A percentile compares a stretch with the other conserved stretches of the same genome.
phyloP scores from a whole-genome alignment of 345 rosid species.

The Gynandropsis gynandra region DNA sequence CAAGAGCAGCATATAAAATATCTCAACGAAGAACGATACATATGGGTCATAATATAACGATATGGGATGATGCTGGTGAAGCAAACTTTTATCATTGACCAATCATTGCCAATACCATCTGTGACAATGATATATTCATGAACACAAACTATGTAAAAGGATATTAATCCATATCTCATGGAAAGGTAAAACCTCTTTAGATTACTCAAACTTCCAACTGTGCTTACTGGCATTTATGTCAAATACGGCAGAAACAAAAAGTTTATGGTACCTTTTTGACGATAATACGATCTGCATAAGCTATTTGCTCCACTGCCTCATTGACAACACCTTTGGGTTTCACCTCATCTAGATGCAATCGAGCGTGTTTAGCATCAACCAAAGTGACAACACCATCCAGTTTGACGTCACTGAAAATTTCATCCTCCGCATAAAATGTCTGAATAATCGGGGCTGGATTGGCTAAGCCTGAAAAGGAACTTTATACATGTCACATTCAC shows the following conservation, averaged over 20 bases:
- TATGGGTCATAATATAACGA: too few species aligned
- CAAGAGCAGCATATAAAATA: too few species aligned
- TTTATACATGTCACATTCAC: neutral
- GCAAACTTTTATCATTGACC: too few species aligned
- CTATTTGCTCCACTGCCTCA: slow-evolving; percentile 97
- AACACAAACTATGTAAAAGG: too few species aligned
- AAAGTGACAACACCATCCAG: slow-evolving; percentile 91
- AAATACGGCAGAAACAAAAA: neutral
- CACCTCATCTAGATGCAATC: slow-evolving; percentile 72
- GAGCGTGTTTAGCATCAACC: slow-evolving; percentile 94
- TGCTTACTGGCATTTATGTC: too few species aligned
- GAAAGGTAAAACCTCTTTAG: too few species aligned
- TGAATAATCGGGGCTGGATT: slow-evolving; percentile 98
- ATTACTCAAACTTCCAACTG: too few species aligned
- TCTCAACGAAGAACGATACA: too few species aligned
- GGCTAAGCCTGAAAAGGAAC: slow-evolving; percentile 60
- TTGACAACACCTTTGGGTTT: slow-evolving; percentile 89
- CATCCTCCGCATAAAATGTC: slow-evolving; percentile 91
- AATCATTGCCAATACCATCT: too few species aligned
- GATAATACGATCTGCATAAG: slow-evolving; percentile 87
- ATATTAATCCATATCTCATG: too few species aligned
- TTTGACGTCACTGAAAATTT: slow-evolving; percentile 75
- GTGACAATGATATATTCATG: too few species aligned
- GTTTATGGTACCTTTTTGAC: slow-evolving; percentile 61
- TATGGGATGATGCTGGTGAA: too few species aligned